phyloP scores from a whole-genome alignment of 116 monocot genomes.

The Phalaenopsis hybrid region DNA sequence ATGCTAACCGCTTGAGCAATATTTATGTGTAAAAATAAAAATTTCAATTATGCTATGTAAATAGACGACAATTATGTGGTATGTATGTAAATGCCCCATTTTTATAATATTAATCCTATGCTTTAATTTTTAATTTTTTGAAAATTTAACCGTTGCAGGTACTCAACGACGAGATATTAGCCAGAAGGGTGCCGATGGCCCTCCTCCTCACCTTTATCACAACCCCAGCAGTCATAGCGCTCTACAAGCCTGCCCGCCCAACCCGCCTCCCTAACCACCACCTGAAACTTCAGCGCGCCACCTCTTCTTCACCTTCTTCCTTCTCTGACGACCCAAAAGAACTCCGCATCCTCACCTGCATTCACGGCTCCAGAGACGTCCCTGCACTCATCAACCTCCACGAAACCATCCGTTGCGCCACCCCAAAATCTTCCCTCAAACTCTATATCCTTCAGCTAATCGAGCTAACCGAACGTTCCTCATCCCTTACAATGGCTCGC shows the following conservation, averaged over 20 bases:
- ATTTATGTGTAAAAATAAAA: no score
- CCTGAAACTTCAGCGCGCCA: conserved; percentile 6
- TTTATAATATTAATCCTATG: background rate
- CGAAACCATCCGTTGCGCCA: conserved; percentile 8
- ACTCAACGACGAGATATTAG: conserved; percentile 8
- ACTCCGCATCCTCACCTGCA: conserved; percentile 13
- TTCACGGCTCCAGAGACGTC: conserved; percentile 15
- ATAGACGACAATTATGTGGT: no score
- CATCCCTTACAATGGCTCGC: conserved; percentile 8
- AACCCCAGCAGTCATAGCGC: conserved; percentile 16
- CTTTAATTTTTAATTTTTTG: background rate
- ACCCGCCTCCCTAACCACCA: conserved; percentile 9
- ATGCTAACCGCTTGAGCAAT: no score
- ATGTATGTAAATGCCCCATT: background rate
- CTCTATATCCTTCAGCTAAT: conserved; percentile 19
- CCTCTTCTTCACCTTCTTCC: conserved; percentile 15
- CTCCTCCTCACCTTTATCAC: conserved; percentile 29
- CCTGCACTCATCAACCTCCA: conserved; percentile 17
- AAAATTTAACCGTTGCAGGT: background rate
- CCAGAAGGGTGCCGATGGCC: conserved; percentile 29
- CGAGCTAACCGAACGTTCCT: conserved; percentile 15
- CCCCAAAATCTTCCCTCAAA: background rate
- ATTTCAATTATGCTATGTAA: no score
- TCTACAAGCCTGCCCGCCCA: conserved; percentile 20
- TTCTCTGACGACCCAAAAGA: background rate